These are phyloP conservation scores for Elymus sibiricus DNA, from an alignment of 176 grass and related monocot species.

Conservation along the genomic window DNA sequence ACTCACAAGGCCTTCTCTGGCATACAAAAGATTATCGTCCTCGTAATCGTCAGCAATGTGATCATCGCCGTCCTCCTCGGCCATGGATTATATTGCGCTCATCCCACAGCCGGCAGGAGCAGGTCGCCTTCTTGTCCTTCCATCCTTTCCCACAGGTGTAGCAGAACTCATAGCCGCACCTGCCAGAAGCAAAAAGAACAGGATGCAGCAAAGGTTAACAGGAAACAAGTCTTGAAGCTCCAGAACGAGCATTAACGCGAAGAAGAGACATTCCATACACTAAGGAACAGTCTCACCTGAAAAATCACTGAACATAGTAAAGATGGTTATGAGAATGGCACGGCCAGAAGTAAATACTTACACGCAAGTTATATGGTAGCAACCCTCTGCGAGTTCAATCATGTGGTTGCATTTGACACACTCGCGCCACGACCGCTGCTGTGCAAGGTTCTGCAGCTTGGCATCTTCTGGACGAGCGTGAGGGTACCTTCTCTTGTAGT, in stretches of 20 bases:
- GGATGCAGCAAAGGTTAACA: neutral
- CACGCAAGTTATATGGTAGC: conserved; percentile 68
- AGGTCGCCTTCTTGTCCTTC: conserved; percentile 65
- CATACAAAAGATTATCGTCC: neutral
- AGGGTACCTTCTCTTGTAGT: conserved; percentile 43
- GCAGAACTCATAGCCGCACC: conserved; percentile 74
- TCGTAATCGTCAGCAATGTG: neutral
- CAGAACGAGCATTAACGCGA: neutral
- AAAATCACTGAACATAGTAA: neutral
- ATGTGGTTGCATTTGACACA: conserved; percentile 70
- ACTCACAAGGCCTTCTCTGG: neutral
- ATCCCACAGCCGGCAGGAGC: conserved; percentile 60
- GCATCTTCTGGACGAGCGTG: conserved; percentile 34
- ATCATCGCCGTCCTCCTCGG: neutral
- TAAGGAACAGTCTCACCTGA: neutral
- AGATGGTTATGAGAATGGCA: neutral
- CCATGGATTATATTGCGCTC: conserved; percentile 34
- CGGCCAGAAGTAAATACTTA: conserved; percentile 18
- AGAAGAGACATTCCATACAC: neutral
- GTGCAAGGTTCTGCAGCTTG: conserved; percentile 51
- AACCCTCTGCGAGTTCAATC: conserved; percentile 59
- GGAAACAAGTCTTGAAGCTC: neutral
- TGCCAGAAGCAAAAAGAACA: neutral
- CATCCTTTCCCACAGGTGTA: conserved; percentile 75
- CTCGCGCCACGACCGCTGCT: conserved; percentile 41